Conservation (phyloP, 805 yeast species). For the Candida lessepsii region DNA sequence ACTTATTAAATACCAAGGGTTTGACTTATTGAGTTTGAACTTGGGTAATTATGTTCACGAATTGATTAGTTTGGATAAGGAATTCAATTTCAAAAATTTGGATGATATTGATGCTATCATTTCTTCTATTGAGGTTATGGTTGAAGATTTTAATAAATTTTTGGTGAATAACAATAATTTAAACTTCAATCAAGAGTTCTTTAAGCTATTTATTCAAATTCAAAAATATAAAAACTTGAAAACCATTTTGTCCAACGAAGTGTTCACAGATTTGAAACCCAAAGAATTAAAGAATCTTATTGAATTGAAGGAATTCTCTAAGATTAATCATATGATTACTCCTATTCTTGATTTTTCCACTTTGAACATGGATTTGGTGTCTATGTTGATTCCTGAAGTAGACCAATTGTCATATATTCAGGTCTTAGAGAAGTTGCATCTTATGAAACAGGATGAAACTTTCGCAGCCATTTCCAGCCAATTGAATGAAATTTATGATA, state of each 20-base stretch:
- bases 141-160: conserved; percentile 19
- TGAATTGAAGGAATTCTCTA: conserved; percentile 5
- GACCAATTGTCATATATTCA: conserved; percentile 1
- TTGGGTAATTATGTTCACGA: conserved; percentile 18
- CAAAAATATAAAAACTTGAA: conserved; percentile 24
- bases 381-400: conserved; percentile 3
- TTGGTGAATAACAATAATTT: conserved; percentile 14
- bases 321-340: background rate
- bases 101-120: conserved; percentile 18
- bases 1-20: conserved; percentile 13
- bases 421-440: conserved; percentile 8
- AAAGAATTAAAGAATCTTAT: conserved; percentile 7
- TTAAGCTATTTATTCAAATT: conserved; percentile 23
- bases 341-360: background rate
- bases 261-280: conserved; percentile 6
- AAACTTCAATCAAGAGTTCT: conserved; percentile 16
- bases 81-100: conserved; percentile 20
- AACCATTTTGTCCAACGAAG: conserved; percentile 17
- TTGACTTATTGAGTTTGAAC: conserved; percentile 11
- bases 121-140: conserved; percentile 16
- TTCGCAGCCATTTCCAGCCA: background rate
- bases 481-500: conserved; percentile 1
- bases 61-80: conserved; percentile 20
- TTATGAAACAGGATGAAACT: background rate
- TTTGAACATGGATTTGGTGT: conserved; percentile 1